Evolutionary conservation across 768 basidiomycete genomes (phyloP).

Genomic region (Mycena crocata): DNA sequence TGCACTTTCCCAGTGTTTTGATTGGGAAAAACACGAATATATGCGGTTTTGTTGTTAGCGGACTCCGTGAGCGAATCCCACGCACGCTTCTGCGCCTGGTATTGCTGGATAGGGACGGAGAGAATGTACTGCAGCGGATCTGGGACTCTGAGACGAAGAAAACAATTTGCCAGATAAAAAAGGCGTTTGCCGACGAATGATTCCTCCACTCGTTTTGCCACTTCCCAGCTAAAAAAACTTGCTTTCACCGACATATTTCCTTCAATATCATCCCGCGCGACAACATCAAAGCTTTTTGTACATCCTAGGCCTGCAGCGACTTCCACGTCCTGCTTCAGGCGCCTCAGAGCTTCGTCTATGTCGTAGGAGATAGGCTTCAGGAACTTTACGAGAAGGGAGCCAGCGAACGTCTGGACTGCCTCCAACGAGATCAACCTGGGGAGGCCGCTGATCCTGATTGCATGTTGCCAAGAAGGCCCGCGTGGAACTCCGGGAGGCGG

Average conservation of each 20-base stretch:
- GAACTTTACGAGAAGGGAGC: slow-evolving; percentile 32
- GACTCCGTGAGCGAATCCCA: slow-evolving; percentile 60
- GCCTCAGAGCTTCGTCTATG: slow-evolving; percentile 33
- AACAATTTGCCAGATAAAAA: slow-evolving; percentile 43
- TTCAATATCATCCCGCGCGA: slow-evolving; percentile 36
- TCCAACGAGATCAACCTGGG: slow-evolving; percentile 40
- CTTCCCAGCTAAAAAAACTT: slow-evolving; percentile 62
- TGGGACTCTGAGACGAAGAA: slow-evolving; percentile 55
- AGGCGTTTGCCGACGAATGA: slow-evolving; percentile 48
- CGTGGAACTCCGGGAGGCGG: slow-evolving; percentile 47
- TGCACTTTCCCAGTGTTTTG: slow-evolving; percentile 40
- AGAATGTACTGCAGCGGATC: slow-evolving; percentile 64
- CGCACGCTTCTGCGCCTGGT: slow-evolving; percentile 58
- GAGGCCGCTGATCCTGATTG: slow-evolving; percentile 59
- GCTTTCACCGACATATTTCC: slow-evolving; percentile 52
- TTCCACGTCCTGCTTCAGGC: slow-evolving; percentile 41
- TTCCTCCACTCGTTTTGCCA: slow-evolving; percentile 54
- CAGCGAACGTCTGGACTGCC: slow-evolving; percentile 46
- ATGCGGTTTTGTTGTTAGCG: slow-evolving; percentile 47
- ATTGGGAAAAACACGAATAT: slow-evolving; percentile 42
- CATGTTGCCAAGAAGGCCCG: slow-evolving; percentile 40
- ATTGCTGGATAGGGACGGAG: slow-evolving; percentile 60
- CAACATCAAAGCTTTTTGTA: slow-evolving; percentile 43
- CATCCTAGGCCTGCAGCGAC: slow-evolving; percentile 31
- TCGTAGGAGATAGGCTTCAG: slow-evolving; percentile 39